These are phyloP conservation scores for Scenedesmus sp. DNA, from an alignment of 163 green algal species.

Conservation along the genomic window DNA sequence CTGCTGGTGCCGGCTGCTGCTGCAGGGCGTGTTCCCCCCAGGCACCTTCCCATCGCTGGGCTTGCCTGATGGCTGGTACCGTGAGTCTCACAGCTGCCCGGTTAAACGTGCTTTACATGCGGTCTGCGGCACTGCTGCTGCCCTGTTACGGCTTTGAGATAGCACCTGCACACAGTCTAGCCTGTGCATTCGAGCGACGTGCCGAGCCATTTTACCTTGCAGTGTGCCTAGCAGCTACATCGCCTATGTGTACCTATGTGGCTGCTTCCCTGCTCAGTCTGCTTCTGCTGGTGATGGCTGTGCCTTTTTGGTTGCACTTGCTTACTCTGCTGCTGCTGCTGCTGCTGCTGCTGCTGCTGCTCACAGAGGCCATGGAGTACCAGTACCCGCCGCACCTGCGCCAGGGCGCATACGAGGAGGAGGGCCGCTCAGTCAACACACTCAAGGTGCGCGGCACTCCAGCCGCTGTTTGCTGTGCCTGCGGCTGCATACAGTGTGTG, in stretches of 20 bases:
- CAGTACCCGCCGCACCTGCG: conserved; percentile 90
- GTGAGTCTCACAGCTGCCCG: conserved; percentile 24
- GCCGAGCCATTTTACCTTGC: not conserved
- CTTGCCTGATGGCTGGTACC: conserved; percentile 83
- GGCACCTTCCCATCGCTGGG: conserved; percentile 69
- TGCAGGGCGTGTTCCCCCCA: conserved; percentile 84
- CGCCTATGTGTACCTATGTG: not conserved
- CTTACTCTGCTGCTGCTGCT: not conserved
- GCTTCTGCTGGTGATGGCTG: not conserved
- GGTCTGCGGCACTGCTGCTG: not conserved
- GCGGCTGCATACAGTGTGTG: not conserved
- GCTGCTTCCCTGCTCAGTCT: not conserved
- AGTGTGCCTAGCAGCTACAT: not conserved
- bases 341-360: conserved; percentile 20
- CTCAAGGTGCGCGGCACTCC: conserved; percentile 71
- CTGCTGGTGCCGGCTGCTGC: not conserved
- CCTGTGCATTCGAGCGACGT: not conserved
- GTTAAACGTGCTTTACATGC: not conserved
- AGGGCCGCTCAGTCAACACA: conserved; percentile 86
- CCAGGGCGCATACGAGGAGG: conserved; percentile 84
- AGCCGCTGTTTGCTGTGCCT: not conserved
- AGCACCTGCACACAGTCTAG: not conserved
- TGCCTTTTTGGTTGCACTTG: not conserved
- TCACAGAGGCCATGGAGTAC: conserved; percentile 75
- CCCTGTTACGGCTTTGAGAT: not conserved